phyloP scores from a whole-genome alignment of 768 basidiomycete genomes.

The Xerocomellus intermedius region DNA sequence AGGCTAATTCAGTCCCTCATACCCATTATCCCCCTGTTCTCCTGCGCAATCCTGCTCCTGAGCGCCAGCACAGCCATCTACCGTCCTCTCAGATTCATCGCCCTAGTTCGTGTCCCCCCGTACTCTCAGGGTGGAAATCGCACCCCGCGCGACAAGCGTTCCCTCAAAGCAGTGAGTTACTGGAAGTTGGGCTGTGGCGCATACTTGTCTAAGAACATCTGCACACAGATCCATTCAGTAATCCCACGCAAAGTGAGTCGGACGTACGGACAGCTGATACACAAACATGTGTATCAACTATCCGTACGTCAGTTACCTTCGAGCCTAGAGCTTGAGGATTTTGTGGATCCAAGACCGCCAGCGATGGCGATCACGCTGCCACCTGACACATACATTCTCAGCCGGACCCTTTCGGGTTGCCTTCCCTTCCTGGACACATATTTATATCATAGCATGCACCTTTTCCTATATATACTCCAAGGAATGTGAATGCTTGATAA shows the following conservation, averaged over 20 bases:
- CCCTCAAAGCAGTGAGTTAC: not conserved
- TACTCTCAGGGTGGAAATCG: not conserved
- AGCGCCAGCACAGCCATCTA: too few relatives aligned
- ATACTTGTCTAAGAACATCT: too few relatives aligned
- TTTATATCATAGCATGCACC: too few relatives aligned
- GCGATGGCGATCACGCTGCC: not conserved
- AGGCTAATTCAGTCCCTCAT: too few relatives aligned
- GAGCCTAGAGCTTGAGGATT: not conserved
- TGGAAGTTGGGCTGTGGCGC: too few relatives aligned
- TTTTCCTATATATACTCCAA: not conserved
- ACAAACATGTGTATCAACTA: accelerated
- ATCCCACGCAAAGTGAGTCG: not conserved
- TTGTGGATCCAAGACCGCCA: not conserved
- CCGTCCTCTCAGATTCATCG: not conserved
- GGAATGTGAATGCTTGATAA: too few relatives aligned
- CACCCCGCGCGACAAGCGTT: not conserved
- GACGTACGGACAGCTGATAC: constrained; percentile 13
- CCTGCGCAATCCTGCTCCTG: too few relatives aligned
- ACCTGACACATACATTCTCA: not conserved
- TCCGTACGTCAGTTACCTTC: constrained; percentile 10
- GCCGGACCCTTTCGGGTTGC: not conserved
- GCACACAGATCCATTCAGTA: not conserved
- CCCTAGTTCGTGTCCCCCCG: not conserved
- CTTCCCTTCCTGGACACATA: too few relatives aligned
- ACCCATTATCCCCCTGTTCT: too few relatives aligned